Evolutionary conservation across 2,329 filamentous ascomycete species (phyloP).

Genomic region (Colletotrichum viniferum): DNA sequence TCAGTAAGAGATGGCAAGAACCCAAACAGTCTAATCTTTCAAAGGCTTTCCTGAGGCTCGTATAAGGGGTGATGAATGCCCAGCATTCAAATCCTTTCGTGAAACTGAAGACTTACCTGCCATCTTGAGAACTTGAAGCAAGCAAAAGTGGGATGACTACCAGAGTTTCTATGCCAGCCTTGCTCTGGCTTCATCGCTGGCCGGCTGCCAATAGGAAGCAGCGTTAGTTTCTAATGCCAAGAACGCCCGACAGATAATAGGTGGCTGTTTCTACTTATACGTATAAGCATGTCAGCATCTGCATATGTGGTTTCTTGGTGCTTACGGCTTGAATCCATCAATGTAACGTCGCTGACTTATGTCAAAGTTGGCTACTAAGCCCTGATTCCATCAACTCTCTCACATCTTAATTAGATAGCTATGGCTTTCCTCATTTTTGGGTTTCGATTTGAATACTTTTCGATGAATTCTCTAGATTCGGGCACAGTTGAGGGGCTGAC

Average conservation of each 20-base stretch:
- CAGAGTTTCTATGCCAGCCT: too few species aligned
- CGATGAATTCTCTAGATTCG: too few species aligned
- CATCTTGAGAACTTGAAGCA: neutral
- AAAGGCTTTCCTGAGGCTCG: neutral
- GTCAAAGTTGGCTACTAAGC: accelerated
- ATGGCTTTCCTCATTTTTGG: too few species aligned
- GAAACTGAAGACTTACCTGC: neutral
- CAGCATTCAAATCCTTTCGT: neutral
- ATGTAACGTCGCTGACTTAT: neutral
- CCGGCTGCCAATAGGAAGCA: neutral
- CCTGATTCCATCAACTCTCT: neutral
- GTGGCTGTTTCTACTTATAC: accelerated
- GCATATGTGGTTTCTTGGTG: neutral
- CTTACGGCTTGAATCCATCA: neutral
- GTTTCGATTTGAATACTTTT: too few species aligned
- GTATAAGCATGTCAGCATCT: neutral
- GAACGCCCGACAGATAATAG: neutral
- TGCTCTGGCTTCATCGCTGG: neutral
- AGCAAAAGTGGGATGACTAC: neutral
- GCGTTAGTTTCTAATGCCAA: neutral
- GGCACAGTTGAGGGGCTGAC: too few species aligned
- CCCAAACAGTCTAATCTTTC: accelerated
- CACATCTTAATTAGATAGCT: neutral
- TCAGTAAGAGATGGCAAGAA: neutral
- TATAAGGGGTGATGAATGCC: accelerated